phyloP scores from a whole-genome alignment of 352 stramenopile species.

The Globisporangium acanthophoron region DNA sequence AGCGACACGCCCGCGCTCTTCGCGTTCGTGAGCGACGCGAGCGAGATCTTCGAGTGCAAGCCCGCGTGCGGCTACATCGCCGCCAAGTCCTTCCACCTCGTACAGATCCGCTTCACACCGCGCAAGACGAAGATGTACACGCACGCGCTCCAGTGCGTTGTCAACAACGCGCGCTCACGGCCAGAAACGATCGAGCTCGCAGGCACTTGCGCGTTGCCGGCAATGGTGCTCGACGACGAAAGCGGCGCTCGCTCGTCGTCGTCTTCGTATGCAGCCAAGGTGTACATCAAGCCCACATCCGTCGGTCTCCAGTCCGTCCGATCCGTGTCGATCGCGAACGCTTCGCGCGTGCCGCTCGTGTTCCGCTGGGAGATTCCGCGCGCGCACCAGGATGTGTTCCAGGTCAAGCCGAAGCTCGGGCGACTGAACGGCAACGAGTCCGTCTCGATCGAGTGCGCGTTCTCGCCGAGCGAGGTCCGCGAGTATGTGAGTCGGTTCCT shows the following conservation, averaged over 20 bases:
- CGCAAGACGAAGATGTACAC: slow-evolving; percentile 39
- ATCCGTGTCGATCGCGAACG: slow-evolving; percentile 62
- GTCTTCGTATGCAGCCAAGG: slow-evolving; percentile 20
- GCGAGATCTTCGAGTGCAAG: slow-evolving; percentile 66
- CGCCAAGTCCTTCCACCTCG: slow-evolving; percentile 76
- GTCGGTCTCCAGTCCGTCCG: slow-evolving; percentile 62
- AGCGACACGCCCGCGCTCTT: slow-evolving; percentile 89
- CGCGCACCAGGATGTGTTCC: slow-evolving; percentile 55
- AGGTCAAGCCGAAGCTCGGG: slow-evolving; percentile 59
- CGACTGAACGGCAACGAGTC: slow-evolving; percentile 82
- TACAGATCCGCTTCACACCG: slow-evolving; percentile 71
- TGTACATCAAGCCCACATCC: slow-evolving; percentile 85
- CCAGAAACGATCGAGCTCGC: slow-evolving; percentile 52
- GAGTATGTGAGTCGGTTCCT: slow-evolving; percentile 72
- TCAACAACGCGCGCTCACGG: slow-evolving; percentile 58
- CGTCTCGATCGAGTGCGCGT: slow-evolving; percentile 53
- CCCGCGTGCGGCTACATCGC: slow-evolving; percentile 60
- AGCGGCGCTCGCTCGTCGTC: slow-evolving; percentile 4
- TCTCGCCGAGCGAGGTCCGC: slow-evolving; percentile 69
- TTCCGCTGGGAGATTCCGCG: slow-evolving; percentile 73
- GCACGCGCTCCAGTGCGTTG: slow-evolving; percentile 54
- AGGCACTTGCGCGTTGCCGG: slow-evolving; percentile 49
- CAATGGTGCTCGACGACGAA: slow-evolving; percentile 39
- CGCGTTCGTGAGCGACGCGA: slow-evolving; percentile 58
- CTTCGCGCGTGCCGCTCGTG: slow-evolving; percentile 81